Percentiles rank a stretch among this genome's conserved stretches.
These are phyloP conservation scores for Fomitopsis betulina DNA, from an alignment of 1,284 basidiomycete species.

Conservation along the genomic window DNA sequence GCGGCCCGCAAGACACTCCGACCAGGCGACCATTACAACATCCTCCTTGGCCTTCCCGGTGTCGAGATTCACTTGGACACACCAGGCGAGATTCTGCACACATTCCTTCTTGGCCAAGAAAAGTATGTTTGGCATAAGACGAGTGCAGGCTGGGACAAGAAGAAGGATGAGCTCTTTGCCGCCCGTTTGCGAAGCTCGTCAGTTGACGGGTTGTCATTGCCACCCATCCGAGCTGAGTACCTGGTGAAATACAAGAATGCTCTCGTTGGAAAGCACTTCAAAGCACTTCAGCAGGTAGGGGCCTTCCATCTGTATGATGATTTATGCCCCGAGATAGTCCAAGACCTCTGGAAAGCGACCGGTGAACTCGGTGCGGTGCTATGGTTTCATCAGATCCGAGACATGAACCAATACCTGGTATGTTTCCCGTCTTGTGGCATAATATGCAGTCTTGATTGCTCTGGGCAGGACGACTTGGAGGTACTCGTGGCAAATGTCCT, in stretches of 20 bases:
- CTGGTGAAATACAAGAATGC: constrained; percentile 34
- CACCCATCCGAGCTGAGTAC: constrained; percentile 25
- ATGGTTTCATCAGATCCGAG: constrained; percentile 32
- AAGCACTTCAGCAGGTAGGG: no score
- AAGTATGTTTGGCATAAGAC: constrained; percentile 5
- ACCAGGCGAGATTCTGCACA: constrained; percentile 1
- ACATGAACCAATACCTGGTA: constrained; percentile 31
- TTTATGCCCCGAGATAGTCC: constrained; percentile 1
- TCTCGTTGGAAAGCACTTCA: constrained; percentile 39
- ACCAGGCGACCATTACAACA: no score
- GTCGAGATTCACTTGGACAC: no score
- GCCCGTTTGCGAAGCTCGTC: background rate
- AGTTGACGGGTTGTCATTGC: constrained; percentile 24
- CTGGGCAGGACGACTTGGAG: background rate
- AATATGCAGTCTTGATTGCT: background rate
- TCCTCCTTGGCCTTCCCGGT: no score
- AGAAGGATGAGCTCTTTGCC: constrained; percentile 5
- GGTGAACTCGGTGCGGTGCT: constrained; percentile 30
- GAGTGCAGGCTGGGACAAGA: background rate
- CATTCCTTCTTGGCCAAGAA: background rate
- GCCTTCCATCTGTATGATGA: constrained; percentile 7
- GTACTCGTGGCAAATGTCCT: constrained; percentile 18
- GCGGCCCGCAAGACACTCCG: background rate
- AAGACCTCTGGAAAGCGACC: constrained; percentile 22
- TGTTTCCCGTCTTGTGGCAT: background rate